phyloP scores from a whole-genome alignment of 2,329 filamentous ascomycete species.

The Plectosphaerella plurivora region DNA sequence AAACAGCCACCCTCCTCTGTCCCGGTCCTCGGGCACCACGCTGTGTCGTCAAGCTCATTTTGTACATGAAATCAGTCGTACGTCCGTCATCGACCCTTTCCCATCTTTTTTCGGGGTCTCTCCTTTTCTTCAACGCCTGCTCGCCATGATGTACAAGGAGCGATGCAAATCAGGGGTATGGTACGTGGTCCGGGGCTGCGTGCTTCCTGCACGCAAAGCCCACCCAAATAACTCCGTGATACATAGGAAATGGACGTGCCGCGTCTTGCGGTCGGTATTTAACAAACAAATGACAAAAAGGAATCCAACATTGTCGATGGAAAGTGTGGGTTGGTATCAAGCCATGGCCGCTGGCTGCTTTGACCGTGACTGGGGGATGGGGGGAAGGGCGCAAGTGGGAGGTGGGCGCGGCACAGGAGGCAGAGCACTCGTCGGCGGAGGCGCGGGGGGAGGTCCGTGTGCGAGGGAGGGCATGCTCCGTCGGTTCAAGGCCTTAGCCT shows the following conservation, averaged over 20 bases:
- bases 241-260: background rate
- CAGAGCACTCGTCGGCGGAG: slow-evolving; percentile 50
- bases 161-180: background rate
- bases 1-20: no score
- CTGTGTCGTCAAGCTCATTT: background rate
- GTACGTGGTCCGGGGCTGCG: background rate
- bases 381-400: slow-evolving; percentile 50
- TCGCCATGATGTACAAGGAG: background rate
- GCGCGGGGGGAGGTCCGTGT: slow-evolving; percentile 47
- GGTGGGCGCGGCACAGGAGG: slow-evolving; percentile 52
- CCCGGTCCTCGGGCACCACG: no score
- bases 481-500: slow-evolving; percentile 25
- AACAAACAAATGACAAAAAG: background rate
- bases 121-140: background rate
- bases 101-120: background rate
- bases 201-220: background rate
- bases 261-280: no score
- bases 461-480: slow-evolving; percentile 48
- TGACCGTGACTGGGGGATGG: slow-evolving; percentile 49
- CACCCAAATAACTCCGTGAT: background rate
- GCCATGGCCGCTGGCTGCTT: slow-evolving; percentile 15
- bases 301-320: background rate
- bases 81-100: background rate
- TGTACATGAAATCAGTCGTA: background rate
- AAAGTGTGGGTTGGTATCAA: background rate